Percentiles rank a stretch among this genome's conserved stretches.
These are phyloP conservation scores for Coffea eugenioides DNA, from an alignment of 257 asterid genomes.

Conservation along the genomic window DNA sequence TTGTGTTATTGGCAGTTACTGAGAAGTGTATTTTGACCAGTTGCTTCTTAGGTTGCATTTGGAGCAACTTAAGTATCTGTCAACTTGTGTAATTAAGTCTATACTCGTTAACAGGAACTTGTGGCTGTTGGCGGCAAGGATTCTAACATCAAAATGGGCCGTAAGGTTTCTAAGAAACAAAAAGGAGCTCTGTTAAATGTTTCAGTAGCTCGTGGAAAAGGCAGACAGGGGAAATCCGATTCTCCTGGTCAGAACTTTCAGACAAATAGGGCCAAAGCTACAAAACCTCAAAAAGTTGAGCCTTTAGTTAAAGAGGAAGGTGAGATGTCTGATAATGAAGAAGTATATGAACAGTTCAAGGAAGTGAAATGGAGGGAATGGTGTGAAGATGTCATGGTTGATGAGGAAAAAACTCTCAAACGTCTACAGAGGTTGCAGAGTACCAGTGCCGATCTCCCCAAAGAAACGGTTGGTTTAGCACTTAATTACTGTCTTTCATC, in stretches of 20 bases:
- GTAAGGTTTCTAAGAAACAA: slow-evolving; percentile 72
- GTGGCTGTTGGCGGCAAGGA: slow-evolving; percentile 76
- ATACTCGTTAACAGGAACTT: slow-evolving; percentile 63
- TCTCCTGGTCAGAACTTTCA: slow-evolving; percentile 47
- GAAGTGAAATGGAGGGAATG: slow-evolving; percentile 99
- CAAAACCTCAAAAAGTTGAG: slow-evolving; percentile 69
- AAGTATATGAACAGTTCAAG: slow-evolving; percentile 92
- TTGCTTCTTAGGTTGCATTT: background rate
- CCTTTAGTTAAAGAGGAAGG: slow-evolving; percentile 97
- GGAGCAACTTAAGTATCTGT: slow-evolving; percentile 3
- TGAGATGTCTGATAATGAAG: slow-evolving; percentile 96
- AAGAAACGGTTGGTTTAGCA: slow-evolving; percentile 64
- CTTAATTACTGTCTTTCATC: slow-evolving; percentile 2
- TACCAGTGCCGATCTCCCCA: slow-evolving; percentile 85
- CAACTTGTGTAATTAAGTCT: slow-evolving; percentile 14
- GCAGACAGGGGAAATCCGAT: slow-evolving; percentile 54
- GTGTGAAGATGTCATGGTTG: slow-evolving; percentile 93
- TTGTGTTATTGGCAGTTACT: background rate
- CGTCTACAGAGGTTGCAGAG: slow-evolving; percentile 91
- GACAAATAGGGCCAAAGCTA: slow-evolving; percentile 44
- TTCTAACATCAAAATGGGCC: slow-evolving; percentile 49
- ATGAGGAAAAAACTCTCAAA: slow-evolving; percentile 75
- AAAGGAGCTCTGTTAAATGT: slow-evolving; percentile 43
- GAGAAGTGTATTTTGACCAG: background rate
- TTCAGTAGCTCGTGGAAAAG: slow-evolving; percentile 43